phyloP scores from a whole-genome alignment of 495 filamentous ascomycete genomes.

The Penicillium coprophilum region DNA sequence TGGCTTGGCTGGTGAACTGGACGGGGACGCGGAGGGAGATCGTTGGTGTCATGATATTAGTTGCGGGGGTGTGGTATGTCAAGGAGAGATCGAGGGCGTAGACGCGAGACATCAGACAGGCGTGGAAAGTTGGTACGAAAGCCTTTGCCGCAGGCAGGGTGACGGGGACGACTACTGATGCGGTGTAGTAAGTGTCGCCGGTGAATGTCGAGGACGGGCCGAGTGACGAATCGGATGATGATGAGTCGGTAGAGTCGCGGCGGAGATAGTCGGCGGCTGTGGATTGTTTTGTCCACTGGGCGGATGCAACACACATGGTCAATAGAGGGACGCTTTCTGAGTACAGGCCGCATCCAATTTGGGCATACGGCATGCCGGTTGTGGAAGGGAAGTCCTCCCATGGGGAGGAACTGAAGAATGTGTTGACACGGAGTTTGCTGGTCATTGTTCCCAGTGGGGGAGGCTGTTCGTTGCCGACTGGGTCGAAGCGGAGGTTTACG shows the following conservation, averaged over 20 bases:
- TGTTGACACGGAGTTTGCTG: constrained; percentile 71
- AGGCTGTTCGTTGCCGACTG: constrained; percentile 57
- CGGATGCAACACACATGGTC: constrained; percentile 61
- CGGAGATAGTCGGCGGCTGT: constrained; percentile 34
- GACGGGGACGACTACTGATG: constrained; percentile 71
- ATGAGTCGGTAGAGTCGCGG: constrained; percentile 60
- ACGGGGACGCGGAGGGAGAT: constrained; percentile 71
- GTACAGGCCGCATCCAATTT: constrained; percentile 64
- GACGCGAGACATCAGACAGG: constrained; percentile 75
- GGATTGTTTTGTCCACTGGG: constrained; percentile 63
- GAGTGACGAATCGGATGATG: constrained; percentile 32
- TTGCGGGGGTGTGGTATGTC: constrained; percentile 56
- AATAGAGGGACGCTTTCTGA: constrained; percentile 61
- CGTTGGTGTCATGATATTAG: constrained; percentile 53
- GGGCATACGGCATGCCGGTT: constrained; percentile 29
- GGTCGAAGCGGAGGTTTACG: constrained; percentile 73
- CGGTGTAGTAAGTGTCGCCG: constrained; percentile 59
- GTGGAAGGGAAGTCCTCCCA: constrained; percentile 49
- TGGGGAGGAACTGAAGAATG: constrained; percentile 68
- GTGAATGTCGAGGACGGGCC: constrained; percentile 43
- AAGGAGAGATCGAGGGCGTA: constrained; percentile 74
- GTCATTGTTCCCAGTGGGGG: constrained; percentile 66
- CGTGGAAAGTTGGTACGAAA: constrained; percentile 86
- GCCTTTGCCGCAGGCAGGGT: constrained; percentile 66
- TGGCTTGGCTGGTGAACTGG: constrained; percentile 57